Base-by-base conservation (phyloP, 1,284 basidiomycete species). In the Ceratobasidium papillatum region DNA sequence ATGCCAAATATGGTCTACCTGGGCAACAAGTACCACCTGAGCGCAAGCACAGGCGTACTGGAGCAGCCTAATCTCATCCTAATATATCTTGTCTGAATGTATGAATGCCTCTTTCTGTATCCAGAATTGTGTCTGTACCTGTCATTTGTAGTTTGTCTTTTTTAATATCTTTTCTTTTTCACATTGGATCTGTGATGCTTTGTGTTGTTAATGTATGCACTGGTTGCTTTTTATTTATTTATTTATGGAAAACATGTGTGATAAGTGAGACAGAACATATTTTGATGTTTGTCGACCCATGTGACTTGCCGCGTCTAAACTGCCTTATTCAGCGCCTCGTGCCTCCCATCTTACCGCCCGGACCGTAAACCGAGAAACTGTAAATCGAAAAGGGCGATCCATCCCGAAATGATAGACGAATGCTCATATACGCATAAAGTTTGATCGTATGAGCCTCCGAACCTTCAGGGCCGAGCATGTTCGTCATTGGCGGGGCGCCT, bases 221-320 rank as follows among this genome's bases (percentile, higher is more conserved):
- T 59, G 58, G 58, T n/a, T 38, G 34, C 32, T 38, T 9, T 41
- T 59, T 59, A 59, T 56, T 25, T 56, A 11, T 59, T 58, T 47
- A 4, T 47, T 17, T 19, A 17, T 11, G 38, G 14, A 41, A 41
- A 12, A 17, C 19, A 17, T 47, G 45, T 47, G 45, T 47, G 45
- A 47, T n/a, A n/a, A n/a, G n/a, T n/a, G n/a, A n/a, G n/a, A n/a
- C n/a, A n/a, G n/a, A n/a, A n/a, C n/a, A n/a, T n/a, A n/a, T n/a
- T n/a, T n/a, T n/a, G n/a, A n/a, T n/a, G n/a, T n/a, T n/a, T n/a
- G n/a, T n/a, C n/a, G n/a, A n/a, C n/a, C n/a, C n/a, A n/a, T n/a
- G n/a, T n/a, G n/a, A n/a, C n/a, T n/a, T n/a, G n/a, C n/a, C n/a
- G n/a, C n/a, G n/a, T n/a, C 38, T 47, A 47, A 47, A 17, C 8